Evolutionary conservation across 345 rosid species (phyloP).

Genomic region (thale cress (Arabidopsis thaliana)): TAIR10.1 NC_003070.9:25765001-25765500

Average conservation of each 20-base stretch:
- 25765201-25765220: neutral
- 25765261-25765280: slow-evolving; percentile 43
- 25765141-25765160: neutral
- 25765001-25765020: neutral
- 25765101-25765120: neutral
- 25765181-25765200: neutral
- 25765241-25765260: slow-evolving; percentile 6
- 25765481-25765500: slow-evolving; percentile 20
- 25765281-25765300: slow-evolving; percentile 32
- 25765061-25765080: neutral
- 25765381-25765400: slow-evolving; percentile 35
- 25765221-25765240: slow-evolving; percentile 7
- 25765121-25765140: neutral
- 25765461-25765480: slow-evolving; percentile 17
- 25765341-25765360: slow-evolving; percentile 38
- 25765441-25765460: neutral
- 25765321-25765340: slow-evolving; percentile 38
- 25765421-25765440: slow-evolving; percentile 3
- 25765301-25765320: slow-evolving; percentile 45
- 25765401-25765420: slow-evolving; percentile 34
- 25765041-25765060: neutral
- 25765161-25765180: neutral
- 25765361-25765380: slow-evolving; percentile 36
- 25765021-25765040: neutral
- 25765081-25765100: neutral